Evolutionary conservation across 805 yeast species (phyloP).

Genomic region (Sungouiozyma intestinalis): DNA sequence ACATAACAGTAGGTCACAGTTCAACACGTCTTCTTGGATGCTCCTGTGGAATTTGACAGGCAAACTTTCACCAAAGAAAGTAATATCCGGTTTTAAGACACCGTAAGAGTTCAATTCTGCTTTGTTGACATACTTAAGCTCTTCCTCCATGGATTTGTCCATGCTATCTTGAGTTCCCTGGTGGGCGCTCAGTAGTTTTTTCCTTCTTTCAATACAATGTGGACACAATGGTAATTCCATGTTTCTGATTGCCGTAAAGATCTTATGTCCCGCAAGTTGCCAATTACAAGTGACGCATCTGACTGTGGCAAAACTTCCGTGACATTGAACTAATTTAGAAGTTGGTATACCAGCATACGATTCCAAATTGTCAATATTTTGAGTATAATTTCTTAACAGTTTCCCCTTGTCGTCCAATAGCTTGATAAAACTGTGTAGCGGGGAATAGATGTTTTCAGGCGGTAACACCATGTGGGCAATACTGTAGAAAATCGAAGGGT

Average conservation of each 20-base stretch:
- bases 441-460: slow-evolving; percentile 53
- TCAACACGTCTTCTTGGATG: slow-evolving; percentile 46
- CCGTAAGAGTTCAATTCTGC: slow-evolving; percentile 45
- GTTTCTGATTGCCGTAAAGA: slow-evolving; percentile 48
- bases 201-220: slow-evolving; percentile 41
- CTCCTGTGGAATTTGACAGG: slow-evolving; percentile 57
- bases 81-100: slow-evolving; percentile 85
- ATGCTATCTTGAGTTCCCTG: background rate
- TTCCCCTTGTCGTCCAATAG: slow-evolving; percentile 64
- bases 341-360: slow-evolving; percentile 58
- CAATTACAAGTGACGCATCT: slow-evolving; percentile 70
- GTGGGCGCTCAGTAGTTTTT: slow-evolving; percentile 8
- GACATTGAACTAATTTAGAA: slow-evolving; percentile 74
- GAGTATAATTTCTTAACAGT: slow-evolving; percentile 76
- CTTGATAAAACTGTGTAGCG: slow-evolving; percentile 72
- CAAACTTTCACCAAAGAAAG: slow-evolving; percentile 80
- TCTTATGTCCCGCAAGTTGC: slow-evolving; percentile 51
- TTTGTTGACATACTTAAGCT: background rate
- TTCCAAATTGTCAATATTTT: slow-evolving; percentile 81
- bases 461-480: slow-evolving; percentile 81
- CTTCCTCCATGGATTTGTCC: background rate
- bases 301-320: slow-evolving; percentile 85
- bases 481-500: slow-evolving; percentile 71
- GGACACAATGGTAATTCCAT: slow-evolving; percentile 66
- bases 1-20: slow-evolving; percentile 72